A percentile compares a stretch with the other conserved stretches of the same genome.
These are phyloP conservation scores for Phoma sp. DNA, from an alignment of 2,329 filamentous ascomycete species.

Conservation along the genomic window DNA sequence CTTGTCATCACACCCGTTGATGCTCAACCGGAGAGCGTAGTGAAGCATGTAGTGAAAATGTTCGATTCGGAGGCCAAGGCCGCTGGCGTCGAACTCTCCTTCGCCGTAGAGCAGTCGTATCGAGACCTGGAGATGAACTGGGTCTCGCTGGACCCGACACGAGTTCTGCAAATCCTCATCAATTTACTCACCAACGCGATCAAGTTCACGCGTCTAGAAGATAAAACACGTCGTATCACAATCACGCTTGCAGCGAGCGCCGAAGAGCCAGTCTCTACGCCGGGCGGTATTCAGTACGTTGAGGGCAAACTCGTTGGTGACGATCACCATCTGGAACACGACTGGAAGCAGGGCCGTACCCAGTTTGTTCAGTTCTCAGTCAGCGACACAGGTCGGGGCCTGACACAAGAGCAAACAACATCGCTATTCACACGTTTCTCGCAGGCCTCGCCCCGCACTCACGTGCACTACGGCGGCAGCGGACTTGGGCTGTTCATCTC, in stretches of 20 bases:
- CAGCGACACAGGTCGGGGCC: constrained; percentile 50
- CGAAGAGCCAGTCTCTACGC: constrained; percentile 39
- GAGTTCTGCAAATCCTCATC: constrained; percentile 48
- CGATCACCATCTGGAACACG: constrained; percentile 32
- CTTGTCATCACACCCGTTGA: constrained; percentile 51
- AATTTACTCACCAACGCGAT: constrained; percentile 53
- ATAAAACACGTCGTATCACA: constrained; percentile 39
- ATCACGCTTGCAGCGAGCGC: constrained; percentile 45
- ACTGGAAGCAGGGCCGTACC: constrained; percentile 41
- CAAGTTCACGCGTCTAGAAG: constrained; percentile 51
- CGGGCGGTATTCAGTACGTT: constrained; percentile 40
- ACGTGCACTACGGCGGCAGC: constrained; percentile 49
- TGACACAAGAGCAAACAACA: constrained; percentile 45
- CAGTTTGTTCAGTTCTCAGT: constrained; percentile 46
- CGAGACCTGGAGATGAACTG: constrained; percentile 45
- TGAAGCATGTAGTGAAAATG: constrained; percentile 45
- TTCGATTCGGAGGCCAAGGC: constrained; percentile 46
- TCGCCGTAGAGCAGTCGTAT: constrained; percentile 47
- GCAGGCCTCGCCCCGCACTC: constrained; percentile 41
- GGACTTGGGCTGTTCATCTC: constrained; percentile 46
- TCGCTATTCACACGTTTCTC: constrained; percentile 42
- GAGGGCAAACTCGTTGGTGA: constrained; percentile 27
- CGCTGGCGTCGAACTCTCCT: constrained; percentile 34
- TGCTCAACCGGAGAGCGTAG: constrained; percentile 44
- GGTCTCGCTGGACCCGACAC: constrained; percentile 51